phyloP scores from a whole-genome alignment of 75 land plant species.

The Adiantum capillusveneris region DNA sequence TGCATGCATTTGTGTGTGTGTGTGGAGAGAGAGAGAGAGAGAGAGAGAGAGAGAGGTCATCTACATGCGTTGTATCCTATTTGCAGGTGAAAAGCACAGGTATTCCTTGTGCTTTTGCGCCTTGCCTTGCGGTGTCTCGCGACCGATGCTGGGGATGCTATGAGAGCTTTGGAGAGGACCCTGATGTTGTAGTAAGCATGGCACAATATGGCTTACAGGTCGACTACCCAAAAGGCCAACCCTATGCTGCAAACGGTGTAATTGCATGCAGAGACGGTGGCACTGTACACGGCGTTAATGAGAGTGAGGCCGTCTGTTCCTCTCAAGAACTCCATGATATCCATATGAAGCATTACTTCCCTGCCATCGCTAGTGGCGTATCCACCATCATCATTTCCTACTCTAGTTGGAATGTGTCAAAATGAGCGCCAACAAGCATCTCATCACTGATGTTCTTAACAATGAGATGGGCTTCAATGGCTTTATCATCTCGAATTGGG shows the following conservation, averaged over 20 bases:
- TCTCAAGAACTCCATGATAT: constrained; percentile 29
- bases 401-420: constrained; percentile 60
- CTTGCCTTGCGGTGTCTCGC: constrained; percentile 63
- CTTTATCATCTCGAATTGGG: constrained; percentile 39
- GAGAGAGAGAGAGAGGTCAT: too few species aligned
- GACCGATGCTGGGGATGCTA: constrained; percentile 72
- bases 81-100: constrained; percentile 50
- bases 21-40: too few species aligned
- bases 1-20: too few species aligned
- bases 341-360: constrained; percentile 52
- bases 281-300: constrained; percentile 44
- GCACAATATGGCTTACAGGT: constrained; percentile 43
- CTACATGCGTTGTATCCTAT: too few species aligned
- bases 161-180: constrained; percentile 64
- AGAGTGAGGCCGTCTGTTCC: constrained; percentile 39
- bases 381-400: constrained; percentile 60
- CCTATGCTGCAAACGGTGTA: constrained; percentile 20
- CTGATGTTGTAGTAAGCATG: constrained; percentile 32
- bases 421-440: constrained; percentile 49
- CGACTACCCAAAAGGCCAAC: neutral
- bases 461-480: constrained; percentile 34
- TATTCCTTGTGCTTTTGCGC: constrained; percentile 58
- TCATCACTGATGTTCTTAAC: constrained; percentile 49
- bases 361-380: constrained; percentile 47
- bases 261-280: constrained; percentile 71